Conservation (phyloP, 1,139 yeast species). For the Sugiyamaella xylanicola region DNA sequence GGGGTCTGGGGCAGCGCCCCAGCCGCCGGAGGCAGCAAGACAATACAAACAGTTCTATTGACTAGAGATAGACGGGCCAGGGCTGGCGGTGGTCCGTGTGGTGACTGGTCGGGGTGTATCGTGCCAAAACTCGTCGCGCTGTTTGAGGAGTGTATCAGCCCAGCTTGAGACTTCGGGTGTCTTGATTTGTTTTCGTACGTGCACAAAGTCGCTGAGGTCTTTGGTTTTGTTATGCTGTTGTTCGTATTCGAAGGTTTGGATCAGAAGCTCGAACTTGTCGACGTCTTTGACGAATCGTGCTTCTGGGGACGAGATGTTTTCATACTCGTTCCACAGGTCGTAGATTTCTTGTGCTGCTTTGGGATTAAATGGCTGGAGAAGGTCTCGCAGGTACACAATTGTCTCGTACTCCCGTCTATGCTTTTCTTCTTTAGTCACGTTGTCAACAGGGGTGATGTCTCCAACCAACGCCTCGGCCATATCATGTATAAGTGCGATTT, state of each 20-base stretch:
- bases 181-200: slow-evolving; percentile 63
- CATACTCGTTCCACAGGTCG: slow-evolving; percentile 88
- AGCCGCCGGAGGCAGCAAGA: slow-evolving; percentile 3
- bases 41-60: neutral
- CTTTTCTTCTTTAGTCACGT: slow-evolving; percentile 68
- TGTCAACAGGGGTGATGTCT: slow-evolving; percentile 87
- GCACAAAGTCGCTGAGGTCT: slow-evolving; percentile 68
- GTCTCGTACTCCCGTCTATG: slow-evolving; percentile 80
- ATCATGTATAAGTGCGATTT: slow-evolving; percentile 89
- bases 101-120: slow-evolving; percentile 19
- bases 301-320: slow-evolving; percentile 75
- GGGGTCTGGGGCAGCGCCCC: slow-evolving; percentile 11
- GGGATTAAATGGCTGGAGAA: slow-evolving; percentile 65
- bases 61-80: slow-evolving; percentile 5
- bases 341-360: slow-evolving; percentile 65
- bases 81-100: slow-evolving; percentile 14
- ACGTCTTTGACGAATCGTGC: slow-evolving; percentile 91
- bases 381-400: slow-evolving; percentile 61
- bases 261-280: slow-evolving; percentile 89
- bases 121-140: slow-evolving; percentile 54
- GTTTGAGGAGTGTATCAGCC: slow-evolving; percentile 64
- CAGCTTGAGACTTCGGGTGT: slow-evolving; percentile 71
- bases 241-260: slow-evolving; percentile 91
- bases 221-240: slow-evolving; percentile 56
- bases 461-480: slow-evolving; percentile 94